Evolutionary conservation across 176 grass and related monocot species (phyloP).

Genomic region (Zea mays): DNA sequence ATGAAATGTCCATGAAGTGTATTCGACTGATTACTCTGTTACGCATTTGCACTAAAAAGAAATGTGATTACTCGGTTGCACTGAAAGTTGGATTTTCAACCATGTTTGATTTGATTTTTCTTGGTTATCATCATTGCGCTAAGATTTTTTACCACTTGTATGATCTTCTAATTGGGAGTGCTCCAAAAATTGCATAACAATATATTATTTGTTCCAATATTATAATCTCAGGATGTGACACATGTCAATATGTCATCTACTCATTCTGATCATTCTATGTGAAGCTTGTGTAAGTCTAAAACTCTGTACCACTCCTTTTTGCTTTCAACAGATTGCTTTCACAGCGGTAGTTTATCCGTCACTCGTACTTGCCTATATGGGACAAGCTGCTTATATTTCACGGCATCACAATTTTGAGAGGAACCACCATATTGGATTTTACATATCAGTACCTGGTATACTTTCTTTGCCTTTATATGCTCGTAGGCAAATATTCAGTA

Average conservation of each 20-base stretch:
- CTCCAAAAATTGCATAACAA: conserved; percentile 18
- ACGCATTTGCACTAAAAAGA: neutral
- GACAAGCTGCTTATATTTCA: conserved; percentile 96
- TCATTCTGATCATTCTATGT: neutral
- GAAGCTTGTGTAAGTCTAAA: conserved; percentile 20
- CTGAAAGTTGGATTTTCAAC: conserved; percentile 5
- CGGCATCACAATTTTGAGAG: conserved; percentile 71
- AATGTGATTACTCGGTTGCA: neutral
- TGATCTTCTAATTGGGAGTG: neutral
- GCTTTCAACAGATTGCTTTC: conserved; percentile 79
- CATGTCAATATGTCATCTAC: neutral
- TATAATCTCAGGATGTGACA: neutral
- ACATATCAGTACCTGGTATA: conserved; percentile 94
- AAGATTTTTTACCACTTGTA: neutral
- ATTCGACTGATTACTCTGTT: neutral
- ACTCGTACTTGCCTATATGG: conserved; percentile 91
- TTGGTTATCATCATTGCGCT: neutral
- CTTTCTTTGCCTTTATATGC: conserved; percentile 20
- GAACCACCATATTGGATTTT: conserved; percentile 78
- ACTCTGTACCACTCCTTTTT: conserved; percentile 15
- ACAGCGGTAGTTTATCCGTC: conserved; percentile 78
- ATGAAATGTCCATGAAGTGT: neutral
- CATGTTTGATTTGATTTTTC: neutral
- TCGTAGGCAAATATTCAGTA: neutral
- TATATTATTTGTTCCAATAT: conserved; percentile 14